Evolutionary conservation across 768 basidiomycete species (phyloP).

Genomic region (Leccinum longicurvipes): DNA sequence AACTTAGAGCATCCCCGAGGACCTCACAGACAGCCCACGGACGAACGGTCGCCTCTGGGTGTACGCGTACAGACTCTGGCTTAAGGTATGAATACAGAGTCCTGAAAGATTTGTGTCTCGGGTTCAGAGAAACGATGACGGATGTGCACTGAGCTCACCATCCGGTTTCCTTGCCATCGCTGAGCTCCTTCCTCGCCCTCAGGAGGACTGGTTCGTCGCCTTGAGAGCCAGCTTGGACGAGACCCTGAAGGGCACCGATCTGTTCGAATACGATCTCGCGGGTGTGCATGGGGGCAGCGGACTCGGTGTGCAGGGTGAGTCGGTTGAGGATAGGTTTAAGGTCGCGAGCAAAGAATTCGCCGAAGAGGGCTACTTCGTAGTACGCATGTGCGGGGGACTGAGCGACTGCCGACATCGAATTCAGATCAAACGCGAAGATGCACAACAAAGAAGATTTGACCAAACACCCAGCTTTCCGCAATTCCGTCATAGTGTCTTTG

Average conservation of each 20-base stretch:
- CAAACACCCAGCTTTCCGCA: not conserved
- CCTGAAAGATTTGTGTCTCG: constrained; percentile 38
- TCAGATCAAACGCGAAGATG: not conserved
- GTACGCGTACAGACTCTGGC: constrained; percentile 78
- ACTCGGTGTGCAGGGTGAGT: constrained; percentile 78
- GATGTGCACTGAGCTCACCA: constrained; percentile 45
- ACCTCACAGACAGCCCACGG: constrained; percentile 82
- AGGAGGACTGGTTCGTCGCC: constrained; percentile 66
- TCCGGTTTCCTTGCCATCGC: constrained; percentile 50
- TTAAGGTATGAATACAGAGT: constrained; percentile 76
- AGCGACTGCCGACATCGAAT: constrained; percentile 20
- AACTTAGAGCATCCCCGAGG: constrained; percentile 73
- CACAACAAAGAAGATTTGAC: not conserved
- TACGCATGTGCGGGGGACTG: constrained; percentile 51
- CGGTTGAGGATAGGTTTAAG: constrained; percentile 76
- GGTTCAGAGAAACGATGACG: not conserved
- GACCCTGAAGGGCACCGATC: constrained; percentile 59
- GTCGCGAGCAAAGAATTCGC: constrained; percentile 76
- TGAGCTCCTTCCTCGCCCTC: constrained; percentile 71
- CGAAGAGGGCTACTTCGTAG: constrained; percentile 82
- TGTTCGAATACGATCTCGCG: constrained; percentile 84
- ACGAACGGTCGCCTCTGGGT: constrained; percentile 83
- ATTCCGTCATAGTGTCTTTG: not conserved
- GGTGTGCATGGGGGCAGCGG: constrained; percentile 66
- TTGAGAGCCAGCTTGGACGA: constrained; percentile 44